phyloP scores from a whole-genome alignment of 768 basidiomycete genomes.

The Mycena floridula region DNA sequence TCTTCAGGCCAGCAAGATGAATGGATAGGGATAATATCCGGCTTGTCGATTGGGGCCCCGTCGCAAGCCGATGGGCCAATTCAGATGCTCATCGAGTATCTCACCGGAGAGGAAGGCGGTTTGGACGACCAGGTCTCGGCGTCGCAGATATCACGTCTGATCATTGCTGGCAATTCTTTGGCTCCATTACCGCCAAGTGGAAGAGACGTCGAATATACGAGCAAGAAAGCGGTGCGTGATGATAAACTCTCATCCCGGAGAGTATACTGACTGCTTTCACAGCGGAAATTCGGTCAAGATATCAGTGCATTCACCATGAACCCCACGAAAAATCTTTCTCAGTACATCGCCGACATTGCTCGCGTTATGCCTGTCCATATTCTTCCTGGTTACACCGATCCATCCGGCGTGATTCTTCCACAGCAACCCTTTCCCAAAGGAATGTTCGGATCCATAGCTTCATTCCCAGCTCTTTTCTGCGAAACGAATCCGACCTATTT shows the following conservation, averaged over 20 bases:
- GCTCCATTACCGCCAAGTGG: constrained; percentile 35
- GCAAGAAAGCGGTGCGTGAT: constrained; percentile 51
- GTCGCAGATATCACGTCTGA: constrained; percentile 72
- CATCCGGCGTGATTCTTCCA: constrained; percentile 82
- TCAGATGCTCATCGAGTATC: constrained; percentile 86
- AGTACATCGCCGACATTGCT: constrained; percentile 68
- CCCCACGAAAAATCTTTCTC: constrained; percentile 65
- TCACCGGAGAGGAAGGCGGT: constrained; percentile 79
- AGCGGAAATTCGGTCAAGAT: constrained; percentile 69
- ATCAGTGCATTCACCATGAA: constrained; percentile 63
- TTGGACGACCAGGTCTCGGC: constrained; percentile 56
- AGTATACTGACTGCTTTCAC: background rate
- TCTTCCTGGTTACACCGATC: constrained; percentile 84
- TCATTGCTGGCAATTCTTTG: constrained; percentile 89
- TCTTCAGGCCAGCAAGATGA: constrained; percentile 37
- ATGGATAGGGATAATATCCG: constrained; percentile 85
- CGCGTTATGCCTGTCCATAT: constrained; percentile 80
- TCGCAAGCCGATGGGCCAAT: constrained; percentile 63
- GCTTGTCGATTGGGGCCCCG: constrained; percentile 69
- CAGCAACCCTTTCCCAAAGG: constrained; percentile 91
- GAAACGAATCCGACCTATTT: constrained; percentile 92
- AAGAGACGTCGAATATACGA: constrained; percentile 30
- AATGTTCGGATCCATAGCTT: constrained; percentile 71
- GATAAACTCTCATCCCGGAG: too few relatives aligned
- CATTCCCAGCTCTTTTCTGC: constrained; percentile 58